Conservation (phyloP, 2,329 filamentous ascomycete genomes). For the Trichophyton verrucosum region DNA sequence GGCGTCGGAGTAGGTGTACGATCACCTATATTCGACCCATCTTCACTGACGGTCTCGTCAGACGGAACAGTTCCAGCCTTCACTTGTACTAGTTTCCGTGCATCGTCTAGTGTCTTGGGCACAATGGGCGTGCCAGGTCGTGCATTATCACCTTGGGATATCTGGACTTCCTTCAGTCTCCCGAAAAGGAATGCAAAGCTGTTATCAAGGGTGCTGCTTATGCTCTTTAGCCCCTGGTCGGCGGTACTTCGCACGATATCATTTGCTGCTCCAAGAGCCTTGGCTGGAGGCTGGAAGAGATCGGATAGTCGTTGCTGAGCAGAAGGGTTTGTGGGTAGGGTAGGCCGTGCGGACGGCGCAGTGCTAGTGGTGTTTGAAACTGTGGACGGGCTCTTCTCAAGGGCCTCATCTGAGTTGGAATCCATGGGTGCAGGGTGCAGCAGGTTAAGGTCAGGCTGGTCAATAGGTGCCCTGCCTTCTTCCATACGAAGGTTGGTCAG, state of each 20-base stretch:
- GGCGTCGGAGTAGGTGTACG: conserved; percentile 18
- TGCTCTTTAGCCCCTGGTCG: conserved; percentile 83
- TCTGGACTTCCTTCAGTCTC: conserved; percentile 57
- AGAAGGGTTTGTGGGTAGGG: conserved; percentile 26
- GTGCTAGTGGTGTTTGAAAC: conserved; percentile 18
- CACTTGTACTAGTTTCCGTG: conserved; percentile 65
- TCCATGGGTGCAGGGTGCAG: conserved; percentile 16
- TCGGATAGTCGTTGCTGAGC: conserved; percentile 71
- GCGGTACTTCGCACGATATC: conserved; percentile 79
- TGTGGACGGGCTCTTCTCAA: conserved; percentile 10
- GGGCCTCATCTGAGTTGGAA: conserved; percentile 2
- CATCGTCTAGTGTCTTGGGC: conserved; percentile 86
- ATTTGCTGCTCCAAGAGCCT: conserved; percentile 67
- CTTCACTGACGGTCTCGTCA: conserved; percentile 40
- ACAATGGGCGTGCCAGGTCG: conserved; percentile 45
- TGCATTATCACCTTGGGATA: conserved; percentile 38
- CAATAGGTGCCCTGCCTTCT: conserved; percentile 34
- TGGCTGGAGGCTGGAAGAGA: conserved; percentile 71
- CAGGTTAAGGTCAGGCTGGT: background rate
- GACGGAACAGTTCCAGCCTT: conserved; percentile 32
- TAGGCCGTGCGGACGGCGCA: conserved; percentile 11
- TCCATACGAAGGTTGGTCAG: conserved; percentile 75
- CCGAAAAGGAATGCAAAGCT: conserved; percentile 91
- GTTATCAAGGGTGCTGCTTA: conserved; percentile 77
- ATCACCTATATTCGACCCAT: conserved; percentile 39